Conservation (phyloP, 208 protist species). For the Acanthamoeba rhysodes region DNA sequence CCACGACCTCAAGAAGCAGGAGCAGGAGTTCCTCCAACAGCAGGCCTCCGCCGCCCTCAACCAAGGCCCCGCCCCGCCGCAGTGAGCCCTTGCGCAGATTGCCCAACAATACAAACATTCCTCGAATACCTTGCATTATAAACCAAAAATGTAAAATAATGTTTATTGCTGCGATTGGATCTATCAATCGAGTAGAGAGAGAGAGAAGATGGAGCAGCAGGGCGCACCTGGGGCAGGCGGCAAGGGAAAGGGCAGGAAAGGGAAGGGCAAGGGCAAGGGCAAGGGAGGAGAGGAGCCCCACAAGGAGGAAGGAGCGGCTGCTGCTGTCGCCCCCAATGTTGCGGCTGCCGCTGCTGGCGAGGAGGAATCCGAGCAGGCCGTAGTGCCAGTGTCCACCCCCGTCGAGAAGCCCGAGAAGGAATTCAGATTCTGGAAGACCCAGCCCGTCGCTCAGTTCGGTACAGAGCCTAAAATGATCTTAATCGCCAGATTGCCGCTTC, state of each 20-base stretch:
- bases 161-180: no score
- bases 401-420: constrained; percentile 44
- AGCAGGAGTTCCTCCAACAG: background rate
- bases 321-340: background rate
- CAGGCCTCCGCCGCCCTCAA: background rate
- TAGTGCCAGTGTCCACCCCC: background rate
- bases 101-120: background rate
- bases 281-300: background rate
- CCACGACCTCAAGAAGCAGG: background rate
- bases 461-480: background rate
- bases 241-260: background rate
- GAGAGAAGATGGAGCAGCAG: background rate
- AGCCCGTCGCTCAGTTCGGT: constrained; percentile 84
- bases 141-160: no score
- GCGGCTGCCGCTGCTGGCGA: background rate
- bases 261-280: background rate
- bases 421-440: constrained; percentile 88
- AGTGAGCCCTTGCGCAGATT: background rate
- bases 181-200: no score
- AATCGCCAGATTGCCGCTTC: background rate
- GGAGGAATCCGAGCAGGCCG: background rate
- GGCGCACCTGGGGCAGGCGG: background rate
- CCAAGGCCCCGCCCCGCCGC: no score
- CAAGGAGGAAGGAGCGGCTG: background rate
- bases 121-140: no score